Percentiles rank a stretch among this genome's conserved stretches.
Evolutionary conservation across 129 eudicot species (phyloP).

Genomic region (Saussurea involucrata): DNA sequence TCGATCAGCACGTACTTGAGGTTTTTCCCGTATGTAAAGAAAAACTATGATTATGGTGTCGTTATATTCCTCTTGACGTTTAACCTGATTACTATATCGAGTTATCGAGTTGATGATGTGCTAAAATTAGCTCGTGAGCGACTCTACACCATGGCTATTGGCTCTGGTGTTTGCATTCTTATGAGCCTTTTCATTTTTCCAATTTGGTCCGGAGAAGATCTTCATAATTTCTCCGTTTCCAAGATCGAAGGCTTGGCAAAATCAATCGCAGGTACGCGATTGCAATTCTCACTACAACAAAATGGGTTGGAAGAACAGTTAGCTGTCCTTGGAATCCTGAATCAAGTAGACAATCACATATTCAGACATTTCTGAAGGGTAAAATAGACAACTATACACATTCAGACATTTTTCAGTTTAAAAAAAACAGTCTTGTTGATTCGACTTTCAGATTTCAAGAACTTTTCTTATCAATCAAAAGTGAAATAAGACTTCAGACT

Average conservation of each 20-base stretch:
- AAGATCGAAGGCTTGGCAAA: conserved; percentile 42
- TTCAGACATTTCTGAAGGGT: too few species aligned
- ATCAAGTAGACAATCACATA: too few species aligned
- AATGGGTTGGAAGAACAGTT: not conserved
- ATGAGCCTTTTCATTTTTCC: conserved; percentile 35
- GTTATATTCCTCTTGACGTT: conserved; percentile 38
- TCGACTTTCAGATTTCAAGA: too few species aligned
- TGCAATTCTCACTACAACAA: not conserved
- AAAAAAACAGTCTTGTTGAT: too few species aligned
- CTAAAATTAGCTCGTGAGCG: conserved; percentile 33
- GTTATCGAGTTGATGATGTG: conserved; percentile 32
- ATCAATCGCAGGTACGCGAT: conserved; percentile 29
- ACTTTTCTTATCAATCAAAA: too few species aligned
- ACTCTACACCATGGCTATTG: conserved; percentile 37
- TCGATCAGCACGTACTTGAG: conserved; percentile 33
- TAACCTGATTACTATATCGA: conserved; percentile 35
- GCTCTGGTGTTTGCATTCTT: conserved; percentile 35
- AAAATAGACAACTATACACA: too few species aligned
- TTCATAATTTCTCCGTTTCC: conserved; percentile 31
- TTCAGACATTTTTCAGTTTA: too few species aligned
- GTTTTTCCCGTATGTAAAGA: conserved; percentile 33
- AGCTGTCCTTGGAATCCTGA: too few species aligned
- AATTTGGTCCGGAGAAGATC: conserved; percentile 45
- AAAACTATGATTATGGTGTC: conserved; percentile 40
- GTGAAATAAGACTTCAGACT: too few species aligned